Evolutionary conservation across 1,284 basidiomycete genomes (phyloP).

Genomic region (Microbotryomycetes sp.): DNA sequence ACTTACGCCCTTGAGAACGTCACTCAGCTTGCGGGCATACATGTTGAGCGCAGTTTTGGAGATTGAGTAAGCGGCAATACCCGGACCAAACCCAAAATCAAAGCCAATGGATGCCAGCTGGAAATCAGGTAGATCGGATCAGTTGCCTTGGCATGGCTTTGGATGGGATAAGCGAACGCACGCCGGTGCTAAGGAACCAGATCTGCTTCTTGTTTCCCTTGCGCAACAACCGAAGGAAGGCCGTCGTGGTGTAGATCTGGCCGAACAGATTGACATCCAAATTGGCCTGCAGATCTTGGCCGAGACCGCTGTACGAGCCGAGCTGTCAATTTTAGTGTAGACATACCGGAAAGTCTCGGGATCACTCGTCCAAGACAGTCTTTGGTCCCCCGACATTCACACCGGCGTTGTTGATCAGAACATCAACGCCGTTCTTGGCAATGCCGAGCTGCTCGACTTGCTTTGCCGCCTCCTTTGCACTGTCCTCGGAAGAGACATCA

Average conservation of each 20-base stretch:
- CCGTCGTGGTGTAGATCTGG: background rate
- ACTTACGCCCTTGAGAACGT: background rate
- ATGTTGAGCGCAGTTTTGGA: background rate
- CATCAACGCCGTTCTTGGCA: background rate
- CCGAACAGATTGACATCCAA: background rate
- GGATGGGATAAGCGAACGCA: background rate
- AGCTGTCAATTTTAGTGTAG: background rate
- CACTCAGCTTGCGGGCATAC: background rate
- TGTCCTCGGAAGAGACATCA: background rate
- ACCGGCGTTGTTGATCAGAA: background rate
- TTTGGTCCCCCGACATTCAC: background rate
- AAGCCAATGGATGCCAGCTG: background rate
- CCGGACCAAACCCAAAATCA: background rate
- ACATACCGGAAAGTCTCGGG: background rate
- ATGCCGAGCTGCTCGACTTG: background rate
- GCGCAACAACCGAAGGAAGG: background rate
- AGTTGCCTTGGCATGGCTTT: background rate
- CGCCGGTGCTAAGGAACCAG: background rate
- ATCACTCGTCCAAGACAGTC: background rate
- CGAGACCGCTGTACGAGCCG: background rate
- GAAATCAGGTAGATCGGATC: too few relatives aligned
- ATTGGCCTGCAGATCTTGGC: background rate
- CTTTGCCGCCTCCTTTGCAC: background rate
- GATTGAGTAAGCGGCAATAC: background rate
- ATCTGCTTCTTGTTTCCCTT: background rate